Evolutionary conservation across 2,329 filamentous ascomycete genomes (phyloP).

Genomic region (Fusarium siculi): DNA sequence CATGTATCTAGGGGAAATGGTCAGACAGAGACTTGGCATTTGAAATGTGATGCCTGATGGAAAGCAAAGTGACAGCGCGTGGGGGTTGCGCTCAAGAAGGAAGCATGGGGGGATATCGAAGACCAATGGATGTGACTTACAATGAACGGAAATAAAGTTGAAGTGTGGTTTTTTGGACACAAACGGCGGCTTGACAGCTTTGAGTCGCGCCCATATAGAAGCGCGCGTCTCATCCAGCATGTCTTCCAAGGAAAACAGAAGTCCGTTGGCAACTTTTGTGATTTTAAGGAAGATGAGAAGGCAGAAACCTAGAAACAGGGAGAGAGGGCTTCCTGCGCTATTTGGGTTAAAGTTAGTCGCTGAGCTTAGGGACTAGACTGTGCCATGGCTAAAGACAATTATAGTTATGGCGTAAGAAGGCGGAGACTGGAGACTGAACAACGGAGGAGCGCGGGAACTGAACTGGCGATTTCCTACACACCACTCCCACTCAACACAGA

Average conservation of each 20-base stretch:
- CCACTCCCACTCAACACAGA: constrained; percentile 3
- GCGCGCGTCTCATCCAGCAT: constrained; percentile 51
- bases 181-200: constrained; percentile 65
- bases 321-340: constrained; percentile 22
- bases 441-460: constrained; percentile 18
- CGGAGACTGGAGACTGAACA: constrained; percentile 13
- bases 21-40: constrained; percentile 33
- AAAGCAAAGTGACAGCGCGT: constrained; percentile 31
- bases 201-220: constrained; percentile 56
- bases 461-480: constrained; percentile 27
- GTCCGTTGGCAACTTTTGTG: constrained; percentile 6
- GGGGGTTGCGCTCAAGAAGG: constrained; percentile 17
- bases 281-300: constrained; percentile 23
- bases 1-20: constrained; percentile 71
- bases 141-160: constrained; percentile 85
- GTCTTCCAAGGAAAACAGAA: constrained; percentile 23
- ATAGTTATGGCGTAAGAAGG: constrained; percentile 36
- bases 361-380: constrained; percentile 25
- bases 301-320: constrained; percentile 18
- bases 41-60: constrained; percentile 1
- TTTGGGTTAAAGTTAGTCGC: constrained; percentile 29
- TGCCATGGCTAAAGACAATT: constrained; percentile 24
- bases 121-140: constrained; percentile 58
- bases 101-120: not conserved
- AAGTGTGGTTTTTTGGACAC: constrained; percentile 72